Percentiles rank a stretch among this genome's conserved stretches.
Evolutionary conservation across 768 basidiomycete genomes (phyloP).

Genomic region (Tricholoma hemisulphureum): DNA sequence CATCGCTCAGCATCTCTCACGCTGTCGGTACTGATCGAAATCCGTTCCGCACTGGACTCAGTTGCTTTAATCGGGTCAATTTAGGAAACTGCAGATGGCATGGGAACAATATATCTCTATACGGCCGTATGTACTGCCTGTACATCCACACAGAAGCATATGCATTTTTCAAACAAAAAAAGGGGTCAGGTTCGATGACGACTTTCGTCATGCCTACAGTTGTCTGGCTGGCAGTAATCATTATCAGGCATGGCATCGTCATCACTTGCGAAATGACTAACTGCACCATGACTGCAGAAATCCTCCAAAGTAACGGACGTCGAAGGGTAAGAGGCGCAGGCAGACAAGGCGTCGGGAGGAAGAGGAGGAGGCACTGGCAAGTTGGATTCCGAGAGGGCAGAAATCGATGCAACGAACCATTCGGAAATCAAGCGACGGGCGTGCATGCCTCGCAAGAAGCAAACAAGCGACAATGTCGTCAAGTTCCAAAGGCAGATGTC

Average conservation of each 20-base stretch:
- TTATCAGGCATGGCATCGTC: neutral
- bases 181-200: neutral
- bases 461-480: constrained; percentile 9
- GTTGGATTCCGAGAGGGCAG: constrained; percentile 15
- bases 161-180: neutral
- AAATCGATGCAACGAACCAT: constrained; percentile 11
- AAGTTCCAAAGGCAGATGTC: constrained; percentile 7
- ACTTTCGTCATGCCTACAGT: neutral
- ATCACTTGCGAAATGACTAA: neutral
- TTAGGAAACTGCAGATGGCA: neutral
- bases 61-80: too few species aligned
- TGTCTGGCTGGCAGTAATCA: neutral
- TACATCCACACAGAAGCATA: neutral
- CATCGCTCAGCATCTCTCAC: neutral
- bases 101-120: neutral
- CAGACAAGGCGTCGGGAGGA: constrained; percentile 1
- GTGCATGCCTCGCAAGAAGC: constrained; percentile 1
- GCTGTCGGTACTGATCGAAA: neutral
- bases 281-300: neutral
- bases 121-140: neutral
- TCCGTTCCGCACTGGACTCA: too few species aligned
- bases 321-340: neutral
- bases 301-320: neutral
- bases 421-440: constrained; percentile 6
- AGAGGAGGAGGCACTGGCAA: constrained; percentile 4